Percentiles rank a stretch among this genome's conserved stretches.
These are phyloP conservation scores for Backusella luteola DNA, from an alignment of 192 early-diverging fungal genomes.

Conservation along the genomic window DNA sequence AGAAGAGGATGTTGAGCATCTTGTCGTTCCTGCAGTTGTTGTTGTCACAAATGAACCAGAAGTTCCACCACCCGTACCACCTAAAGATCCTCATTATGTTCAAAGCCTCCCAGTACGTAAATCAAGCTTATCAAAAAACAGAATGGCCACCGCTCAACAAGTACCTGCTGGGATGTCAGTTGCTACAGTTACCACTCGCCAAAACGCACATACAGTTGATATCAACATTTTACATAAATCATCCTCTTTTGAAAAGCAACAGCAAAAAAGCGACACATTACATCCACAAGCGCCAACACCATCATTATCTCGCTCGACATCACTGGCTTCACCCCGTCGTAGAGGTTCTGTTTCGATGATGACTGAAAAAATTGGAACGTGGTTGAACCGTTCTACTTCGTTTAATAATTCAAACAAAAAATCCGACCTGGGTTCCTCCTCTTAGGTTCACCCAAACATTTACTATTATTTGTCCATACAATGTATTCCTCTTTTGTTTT, in stretches of 20 bases:
- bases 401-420: constrained; percentile 5
- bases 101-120: background rate
- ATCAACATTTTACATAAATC: constrained; percentile 1
- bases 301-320: background rate
- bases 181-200: constrained; percentile 3
- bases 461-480: background rate
- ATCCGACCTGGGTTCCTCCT: background rate
- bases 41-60: background rate
- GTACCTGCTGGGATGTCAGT: constrained; percentile 4
- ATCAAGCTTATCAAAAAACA: background rate
- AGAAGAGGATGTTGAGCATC: background rate
- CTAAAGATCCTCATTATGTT: background rate
- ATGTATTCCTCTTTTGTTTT: background rate
- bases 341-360: constrained; percentile 8
- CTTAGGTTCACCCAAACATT: background rate
- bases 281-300: background rate
- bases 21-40: background rate
- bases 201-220: constrained; percentile 11
- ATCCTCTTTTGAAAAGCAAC: background rate
- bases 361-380: constrained; percentile 16
- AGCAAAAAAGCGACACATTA: background rate
- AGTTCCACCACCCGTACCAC: constrained; percentile 12
- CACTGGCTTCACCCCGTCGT: background rate
- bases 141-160: background rate
- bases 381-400: constrained; percentile 15